These are phyloP conservation scores for Botryotinia convoluta DNA, from an alignment of 2,329 filamentous ascomycete species.

Conservation along the genomic window DNA sequence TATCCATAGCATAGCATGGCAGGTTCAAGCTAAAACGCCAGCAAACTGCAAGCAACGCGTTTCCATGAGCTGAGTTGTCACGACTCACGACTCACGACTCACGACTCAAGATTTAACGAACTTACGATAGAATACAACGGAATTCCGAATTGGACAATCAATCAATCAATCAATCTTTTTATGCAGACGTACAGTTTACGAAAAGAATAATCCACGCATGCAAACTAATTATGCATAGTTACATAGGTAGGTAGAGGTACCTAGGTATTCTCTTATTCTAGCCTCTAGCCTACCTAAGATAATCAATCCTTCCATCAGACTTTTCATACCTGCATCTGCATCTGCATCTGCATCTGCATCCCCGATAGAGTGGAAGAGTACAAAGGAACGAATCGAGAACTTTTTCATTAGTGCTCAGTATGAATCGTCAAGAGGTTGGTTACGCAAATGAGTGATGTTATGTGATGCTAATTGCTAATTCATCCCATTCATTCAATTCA, in stretches of 20 bases:
- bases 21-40: neutral
- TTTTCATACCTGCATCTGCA: neutral
- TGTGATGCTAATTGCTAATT: neutral
- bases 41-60: neutral
- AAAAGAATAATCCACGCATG: neutral
- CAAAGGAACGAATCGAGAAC: neutral
- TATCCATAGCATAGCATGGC: neutral
- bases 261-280: neutral
- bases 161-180: neutral
- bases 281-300: neutral
- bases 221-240: neutral
- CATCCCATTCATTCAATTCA: neutral
- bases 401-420: neutral
- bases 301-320: conserved; percentile 1
- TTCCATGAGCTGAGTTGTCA: neutral
- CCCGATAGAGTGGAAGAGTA: neutral
- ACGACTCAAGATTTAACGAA: neutral
- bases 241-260: neutral
- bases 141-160: no score
- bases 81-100: neutral
- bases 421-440: neutral
- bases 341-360: neutral
- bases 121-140: neutral
- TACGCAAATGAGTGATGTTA: neutral
- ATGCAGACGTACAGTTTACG: neutral